phyloP scores from a whole-genome alignment of 2,329 filamentous ascomycete species.

The Lomentospora prolificans region DNA sequence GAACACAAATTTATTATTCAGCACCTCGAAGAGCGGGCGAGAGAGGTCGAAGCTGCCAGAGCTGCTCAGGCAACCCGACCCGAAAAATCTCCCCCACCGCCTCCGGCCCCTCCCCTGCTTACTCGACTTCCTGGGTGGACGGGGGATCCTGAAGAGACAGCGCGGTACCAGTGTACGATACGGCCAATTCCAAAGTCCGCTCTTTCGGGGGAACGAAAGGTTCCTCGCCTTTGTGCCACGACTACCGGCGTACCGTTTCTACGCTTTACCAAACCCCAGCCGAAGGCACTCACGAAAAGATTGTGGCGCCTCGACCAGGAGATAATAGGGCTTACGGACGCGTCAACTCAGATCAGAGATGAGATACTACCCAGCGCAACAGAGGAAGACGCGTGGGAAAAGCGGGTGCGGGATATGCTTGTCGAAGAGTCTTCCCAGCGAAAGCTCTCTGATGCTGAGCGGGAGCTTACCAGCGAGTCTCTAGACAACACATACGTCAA shows the following conservation, averaged over 20 bases:
- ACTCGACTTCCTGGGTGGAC: conserved; percentile 20
- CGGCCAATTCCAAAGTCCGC: conserved; percentile 38
- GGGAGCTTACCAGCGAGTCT: background rate
- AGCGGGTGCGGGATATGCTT: conserved; percentile 21
- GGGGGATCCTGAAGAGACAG: conserved; percentile 21
- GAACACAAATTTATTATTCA: conserved; percentile 31
- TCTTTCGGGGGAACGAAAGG: conserved; percentile 37
- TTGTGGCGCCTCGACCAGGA: conserved; percentile 39
- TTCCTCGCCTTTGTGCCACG: conserved; percentile 46
- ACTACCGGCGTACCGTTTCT: conserved; percentile 53
- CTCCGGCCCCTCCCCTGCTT: conserved; percentile 14
- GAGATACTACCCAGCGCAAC: conserved; percentile 20
- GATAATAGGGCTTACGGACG: conserved; percentile 30
- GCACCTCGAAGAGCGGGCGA: conserved; percentile 3
- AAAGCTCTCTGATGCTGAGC: conserved; percentile 5
- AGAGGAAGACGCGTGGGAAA: conserved; percentile 42
- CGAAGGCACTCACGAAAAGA: conserved; percentile 44
- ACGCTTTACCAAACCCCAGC: conserved; percentile 56
- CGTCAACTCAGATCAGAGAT: conserved; percentile 28
- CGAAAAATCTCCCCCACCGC: conserved; percentile 15
- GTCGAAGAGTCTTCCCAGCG: conserved; percentile 9
- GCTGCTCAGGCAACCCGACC: conserved; percentile 14
- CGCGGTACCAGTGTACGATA: conserved; percentile 35
- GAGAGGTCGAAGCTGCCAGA: background rate
- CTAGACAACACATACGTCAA: background rate